These are phyloP conservation scores for Paraphaeosphaeria sporulosa DNA, from an alignment of 2,329 filamentous ascomycete species.

Conservation along the genomic window DNA sequence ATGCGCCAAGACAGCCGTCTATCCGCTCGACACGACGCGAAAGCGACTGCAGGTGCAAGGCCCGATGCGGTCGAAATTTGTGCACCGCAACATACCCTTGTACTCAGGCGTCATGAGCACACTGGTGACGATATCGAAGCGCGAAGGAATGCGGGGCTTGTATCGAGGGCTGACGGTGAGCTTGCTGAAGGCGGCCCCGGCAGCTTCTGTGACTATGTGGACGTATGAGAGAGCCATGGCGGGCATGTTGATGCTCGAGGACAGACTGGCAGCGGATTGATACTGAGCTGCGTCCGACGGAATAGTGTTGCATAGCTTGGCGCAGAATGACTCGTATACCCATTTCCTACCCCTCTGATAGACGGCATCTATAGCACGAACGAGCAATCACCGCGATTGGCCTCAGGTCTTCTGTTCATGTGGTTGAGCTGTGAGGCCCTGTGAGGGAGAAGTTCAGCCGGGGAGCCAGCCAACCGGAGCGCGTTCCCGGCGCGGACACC, in stretches of 20 bases:
- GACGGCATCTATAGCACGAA: not conserved
- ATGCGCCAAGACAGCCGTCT: conserved; percentile 85
- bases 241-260: conserved; percentile 56
- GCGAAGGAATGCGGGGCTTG: conserved; percentile 79
- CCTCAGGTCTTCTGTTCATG: not conserved
- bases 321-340: not conserved
- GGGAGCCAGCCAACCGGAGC: conserved; percentile 22
- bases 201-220: conserved; percentile 92
- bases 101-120: conserved; percentile 74
- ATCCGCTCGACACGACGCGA: conserved; percentile 89
- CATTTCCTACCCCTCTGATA: not conserved
- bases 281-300: not conserved
- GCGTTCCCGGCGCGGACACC: conserved; percentile 1
- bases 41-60: conserved; percentile 97
- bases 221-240: conserved; percentile 83
- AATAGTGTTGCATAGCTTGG: not conserved
- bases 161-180: conserved; percentile 91
- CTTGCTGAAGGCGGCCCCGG: conserved; percentile 91
- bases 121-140: conserved; percentile 70
- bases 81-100: conserved; percentile 86
- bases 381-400: no score
- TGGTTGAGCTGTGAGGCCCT: not conserved
- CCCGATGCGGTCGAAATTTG: conserved; percentile 78
- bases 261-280: conserved; percentile 17
- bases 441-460: not conserved